Evolutionary conservation across 768 basidiomycete genomes (phyloP).

Genomic region (Krasilnikovozyma curviuscula): DNA sequence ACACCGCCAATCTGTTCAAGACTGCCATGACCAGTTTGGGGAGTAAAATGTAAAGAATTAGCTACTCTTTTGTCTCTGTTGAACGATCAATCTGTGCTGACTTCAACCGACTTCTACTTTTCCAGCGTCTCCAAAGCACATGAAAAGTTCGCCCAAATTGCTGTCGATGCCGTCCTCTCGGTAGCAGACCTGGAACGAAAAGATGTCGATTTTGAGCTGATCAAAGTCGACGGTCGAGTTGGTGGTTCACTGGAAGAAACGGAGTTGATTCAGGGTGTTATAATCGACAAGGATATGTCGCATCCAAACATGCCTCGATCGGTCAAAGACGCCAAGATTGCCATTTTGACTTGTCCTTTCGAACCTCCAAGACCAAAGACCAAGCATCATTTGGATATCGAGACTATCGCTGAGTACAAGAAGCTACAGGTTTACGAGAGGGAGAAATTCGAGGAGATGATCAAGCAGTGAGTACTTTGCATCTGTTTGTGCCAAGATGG

Average conservation of each 20-base stretch:
- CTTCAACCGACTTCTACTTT: not conserved
- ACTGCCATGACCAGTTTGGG: constrained; percentile 91
- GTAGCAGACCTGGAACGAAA: constrained; percentile 88
- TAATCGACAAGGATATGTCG: constrained; percentile 99
- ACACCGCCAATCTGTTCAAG: constrained; percentile 76
- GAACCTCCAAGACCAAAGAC: constrained; percentile 98
- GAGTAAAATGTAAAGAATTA: constrained; percentile 63
- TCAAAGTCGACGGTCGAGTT: constrained; percentile 98
- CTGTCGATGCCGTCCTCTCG: constrained; percentile 83
- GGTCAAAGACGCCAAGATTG: constrained; percentile 73
- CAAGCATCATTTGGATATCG: constrained; percentile 96
- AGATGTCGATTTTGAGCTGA: constrained; percentile 92
- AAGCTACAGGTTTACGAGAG: constrained; percentile 87
- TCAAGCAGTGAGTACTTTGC: constrained; percentile 34
- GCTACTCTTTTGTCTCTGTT: not conserved
- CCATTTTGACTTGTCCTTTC: constrained; percentile 96
- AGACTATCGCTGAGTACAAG: constrained; percentile 87
- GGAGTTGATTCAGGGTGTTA: constrained; percentile 82
- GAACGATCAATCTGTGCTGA: not conserved
- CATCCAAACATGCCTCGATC: constrained; percentile 91
- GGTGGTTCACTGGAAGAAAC: constrained; percentile 93
- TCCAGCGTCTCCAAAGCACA: constrained; percentile 88
- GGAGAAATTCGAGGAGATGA: constrained; percentile 93
- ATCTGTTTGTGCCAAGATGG: not conserved
- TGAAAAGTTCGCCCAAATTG: constrained; percentile 86